A percentile compares a stretch with the other conserved stretches of the same genome.
phyloP scores from a whole-genome alignment of 1,284 basidiomycete genomes.

The Papiliotrema fonsecae region DNA sequence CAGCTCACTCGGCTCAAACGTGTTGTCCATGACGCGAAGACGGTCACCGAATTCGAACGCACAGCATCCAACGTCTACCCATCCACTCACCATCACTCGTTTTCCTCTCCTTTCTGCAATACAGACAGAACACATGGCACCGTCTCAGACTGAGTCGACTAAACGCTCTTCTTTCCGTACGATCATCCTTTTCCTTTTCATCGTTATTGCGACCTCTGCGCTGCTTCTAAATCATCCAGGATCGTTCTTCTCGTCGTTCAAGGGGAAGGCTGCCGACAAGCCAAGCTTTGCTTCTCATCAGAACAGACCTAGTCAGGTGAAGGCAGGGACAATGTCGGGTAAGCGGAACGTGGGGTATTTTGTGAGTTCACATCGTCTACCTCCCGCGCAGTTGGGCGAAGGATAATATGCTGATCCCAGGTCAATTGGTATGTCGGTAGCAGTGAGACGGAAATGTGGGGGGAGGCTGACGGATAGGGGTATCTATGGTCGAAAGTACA shows the following conservation, averaged over 20 bases:
- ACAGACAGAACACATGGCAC: too few species aligned
- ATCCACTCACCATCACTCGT: too few species aligned
- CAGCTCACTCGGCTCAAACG: too few species aligned
- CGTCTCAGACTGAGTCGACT: too few species aligned
- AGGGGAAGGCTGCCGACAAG: too few species aligned
- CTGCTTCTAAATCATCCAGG: background rate
- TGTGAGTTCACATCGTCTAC: conserved; percentile 16
- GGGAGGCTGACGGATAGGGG: conserved; percentile 56
- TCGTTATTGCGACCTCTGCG: background rate
- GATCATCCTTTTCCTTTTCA: background rate
- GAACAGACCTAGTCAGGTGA: too few species aligned
- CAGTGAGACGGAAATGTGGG: background rate
- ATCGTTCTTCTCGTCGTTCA: background rate
- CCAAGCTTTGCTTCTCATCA: too few species aligned
- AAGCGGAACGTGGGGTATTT: conserved; percentile 30
- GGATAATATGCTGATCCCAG: conserved; percentile 1
- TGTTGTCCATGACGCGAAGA: too few species aligned
- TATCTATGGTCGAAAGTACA: conserved; percentile 86
- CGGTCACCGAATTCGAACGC: too few species aligned
- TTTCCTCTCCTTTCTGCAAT: background rate
- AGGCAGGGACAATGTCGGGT: too few species aligned
- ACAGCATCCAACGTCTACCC: too few species aligned
- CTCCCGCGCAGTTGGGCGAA: background rate
- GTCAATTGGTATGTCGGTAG: conserved; percentile 11
- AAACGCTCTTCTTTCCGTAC: background rate